phyloP scores from a whole-genome alignment of 371 early-diverging fungal species.

The Coemansia sp. region DNA sequence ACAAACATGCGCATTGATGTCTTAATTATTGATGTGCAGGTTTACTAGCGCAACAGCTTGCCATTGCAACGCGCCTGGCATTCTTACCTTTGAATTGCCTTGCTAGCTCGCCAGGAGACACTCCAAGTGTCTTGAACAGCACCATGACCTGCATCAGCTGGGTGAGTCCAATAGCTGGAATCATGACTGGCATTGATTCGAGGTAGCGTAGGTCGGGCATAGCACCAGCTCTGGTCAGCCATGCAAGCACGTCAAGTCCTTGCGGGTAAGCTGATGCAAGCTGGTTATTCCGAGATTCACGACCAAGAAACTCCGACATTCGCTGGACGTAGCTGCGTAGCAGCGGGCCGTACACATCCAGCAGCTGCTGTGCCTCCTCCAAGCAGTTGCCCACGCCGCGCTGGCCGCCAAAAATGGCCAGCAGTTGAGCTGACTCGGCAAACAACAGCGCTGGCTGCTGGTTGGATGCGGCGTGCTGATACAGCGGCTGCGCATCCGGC shows the following conservation, averaged over 20 bases:
- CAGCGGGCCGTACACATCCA: slow-evolving; percentile 73
- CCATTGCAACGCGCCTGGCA: not conserved
- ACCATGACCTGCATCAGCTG: slow-evolving; percentile 59
- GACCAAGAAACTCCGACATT: slow-evolving; percentile 67
- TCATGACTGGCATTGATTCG: slow-evolving; percentile 73
- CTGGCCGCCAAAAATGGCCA: slow-evolving; percentile 69
- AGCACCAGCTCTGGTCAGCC: slow-evolving; percentile 39
- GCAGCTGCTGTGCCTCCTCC: slow-evolving; percentile 74
- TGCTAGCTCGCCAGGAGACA: slow-evolving; percentile 54
- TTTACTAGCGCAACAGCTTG: not conserved
- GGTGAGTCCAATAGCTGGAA: slow-evolving; percentile 86
- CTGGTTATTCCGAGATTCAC: slow-evolving; percentile 65
- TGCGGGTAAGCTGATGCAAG: slow-evolving; percentile 66
- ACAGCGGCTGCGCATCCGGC: not conserved
- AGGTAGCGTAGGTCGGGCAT: slow-evolving; percentile 51
- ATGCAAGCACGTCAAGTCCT: slow-evolving; percentile 79
- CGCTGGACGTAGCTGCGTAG: slow-evolving; percentile 69
- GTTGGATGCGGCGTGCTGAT: not conserved
- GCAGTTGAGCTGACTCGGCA: not conserved
- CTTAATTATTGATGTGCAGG: no score
- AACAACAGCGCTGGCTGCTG: not conserved
- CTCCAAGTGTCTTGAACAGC: slow-evolving; percentile 57
- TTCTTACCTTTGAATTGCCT: slow-evolving; percentile 77
- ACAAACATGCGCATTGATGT: not conserved
- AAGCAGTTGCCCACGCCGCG: slow-evolving; percentile 36